These are phyloP conservation scores for Diaporthe humulicola DNA, from an alignment of 2,329 filamentous ascomycete species.

Conservation along the genomic window DNA sequence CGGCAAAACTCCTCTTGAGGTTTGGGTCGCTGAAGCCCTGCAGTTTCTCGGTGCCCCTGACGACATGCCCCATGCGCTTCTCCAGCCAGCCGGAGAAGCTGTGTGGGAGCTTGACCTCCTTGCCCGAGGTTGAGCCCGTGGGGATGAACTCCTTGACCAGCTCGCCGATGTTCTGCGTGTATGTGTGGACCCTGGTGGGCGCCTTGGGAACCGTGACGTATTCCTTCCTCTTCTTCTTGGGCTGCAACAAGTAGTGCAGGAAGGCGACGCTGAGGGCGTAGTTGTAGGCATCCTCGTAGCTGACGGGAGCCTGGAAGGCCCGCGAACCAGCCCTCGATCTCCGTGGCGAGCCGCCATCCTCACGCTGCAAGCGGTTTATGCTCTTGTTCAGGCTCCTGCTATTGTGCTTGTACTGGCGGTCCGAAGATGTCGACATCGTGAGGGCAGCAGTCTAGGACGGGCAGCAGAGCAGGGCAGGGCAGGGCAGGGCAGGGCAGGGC, in stretches of 20 bases:
- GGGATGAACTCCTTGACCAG: slow-evolving; percentile 86
- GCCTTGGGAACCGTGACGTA: slow-evolving; percentile 79
- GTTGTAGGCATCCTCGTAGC: slow-evolving; percentile 87
- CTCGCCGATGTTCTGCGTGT: slow-evolving; percentile 78
- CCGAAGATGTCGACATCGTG: slow-evolving; percentile 66
- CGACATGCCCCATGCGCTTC: slow-evolving; percentile 83
- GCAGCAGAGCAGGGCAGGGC: slow-evolving; percentile 15
- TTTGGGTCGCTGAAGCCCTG: slow-evolving; percentile 92
- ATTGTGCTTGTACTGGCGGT: slow-evolving; percentile 59
- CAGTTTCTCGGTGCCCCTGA: slow-evolving; percentile 85
- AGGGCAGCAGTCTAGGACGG: slow-evolving; percentile 11
- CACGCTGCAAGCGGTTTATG: slow-evolving; percentile 57
- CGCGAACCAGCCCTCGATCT: slow-evolving; percentile 60
- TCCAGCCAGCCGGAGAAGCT: slow-evolving; percentile 66
- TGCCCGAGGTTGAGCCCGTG: slow-evolving; percentile 53
- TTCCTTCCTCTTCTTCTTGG: slow-evolving; percentile 89
- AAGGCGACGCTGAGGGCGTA: slow-evolving; percentile 93
- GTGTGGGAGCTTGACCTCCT: slow-evolving; percentile 69
- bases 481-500: background rate
- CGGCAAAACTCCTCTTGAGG: slow-evolving; percentile 93
- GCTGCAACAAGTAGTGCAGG: slow-evolving; percentile 92
- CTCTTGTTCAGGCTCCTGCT: slow-evolving; percentile 60
- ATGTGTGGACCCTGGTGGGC: slow-evolving; percentile 71
- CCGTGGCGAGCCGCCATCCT: slow-evolving; percentile 48
- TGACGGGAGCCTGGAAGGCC: slow-evolving; percentile 62